Evolutionary conservation across 2,329 filamentous ascomycete genomes (phyloP).

Genomic region (Tolypocladium inflatum): DNA sequence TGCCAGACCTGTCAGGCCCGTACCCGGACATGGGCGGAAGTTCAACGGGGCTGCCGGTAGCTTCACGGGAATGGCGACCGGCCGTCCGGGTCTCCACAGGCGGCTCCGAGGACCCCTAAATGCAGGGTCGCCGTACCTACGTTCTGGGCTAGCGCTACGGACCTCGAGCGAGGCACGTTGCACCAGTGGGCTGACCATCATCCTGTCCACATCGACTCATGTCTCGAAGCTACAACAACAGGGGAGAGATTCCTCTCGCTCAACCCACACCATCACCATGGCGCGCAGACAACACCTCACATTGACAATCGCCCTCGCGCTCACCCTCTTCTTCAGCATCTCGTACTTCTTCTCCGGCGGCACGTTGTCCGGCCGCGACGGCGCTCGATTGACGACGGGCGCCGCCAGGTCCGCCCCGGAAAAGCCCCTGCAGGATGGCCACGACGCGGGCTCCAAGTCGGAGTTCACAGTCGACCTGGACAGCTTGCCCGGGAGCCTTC

Average conservation of each 20-base stretch:
- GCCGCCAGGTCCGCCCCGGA: constrained; percentile 6
- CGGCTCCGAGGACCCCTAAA: background rate
- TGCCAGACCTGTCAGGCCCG: too few relatives aligned
- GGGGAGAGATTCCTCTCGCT: background rate
- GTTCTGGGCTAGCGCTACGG: background rate
- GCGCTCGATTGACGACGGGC: constrained; percentile 7
- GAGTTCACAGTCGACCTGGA: constrained; percentile 29
- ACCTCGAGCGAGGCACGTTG: background rate
- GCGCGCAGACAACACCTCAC: constrained; percentile 44
- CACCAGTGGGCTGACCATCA: background rate
- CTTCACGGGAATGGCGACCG: background rate
- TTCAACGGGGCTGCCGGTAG: background rate
- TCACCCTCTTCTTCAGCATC: constrained; percentile 46
- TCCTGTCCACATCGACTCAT: background rate
- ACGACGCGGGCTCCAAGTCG: constrained; percentile 11
- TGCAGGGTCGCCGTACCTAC: background rate
- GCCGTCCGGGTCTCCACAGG: background rate
- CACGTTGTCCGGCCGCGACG: background rate
- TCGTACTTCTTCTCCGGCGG: constrained; percentile 48
- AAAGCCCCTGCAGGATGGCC: constrained; percentile 11
- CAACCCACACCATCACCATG: constrained; percentile 27
- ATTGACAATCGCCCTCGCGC: constrained; percentile 42
- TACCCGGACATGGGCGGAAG: background rate
- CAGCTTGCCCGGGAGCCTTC: constrained; percentile 35
- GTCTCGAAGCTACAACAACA: background rate